Evolutionary conservation across 257 asterid species (phyloP), one percentile per base, ranked within the genome.

Genomic region (Ligustrum vulgare): DNA sequence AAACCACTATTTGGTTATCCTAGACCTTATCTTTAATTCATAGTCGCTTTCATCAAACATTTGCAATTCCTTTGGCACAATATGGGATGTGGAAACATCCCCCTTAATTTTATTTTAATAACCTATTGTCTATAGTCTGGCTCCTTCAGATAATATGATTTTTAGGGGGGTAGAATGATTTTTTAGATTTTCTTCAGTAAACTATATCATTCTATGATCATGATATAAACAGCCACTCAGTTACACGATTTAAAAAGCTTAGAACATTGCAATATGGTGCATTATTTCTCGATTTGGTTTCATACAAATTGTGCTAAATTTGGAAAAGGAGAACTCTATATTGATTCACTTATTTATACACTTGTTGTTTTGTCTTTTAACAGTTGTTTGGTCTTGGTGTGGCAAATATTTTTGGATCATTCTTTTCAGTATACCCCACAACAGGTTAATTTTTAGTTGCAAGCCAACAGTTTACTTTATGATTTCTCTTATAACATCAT

Each of bases 381-480:
- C 97, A 94, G 99, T 81, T 94, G 80, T 92, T 94, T 85, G 99
- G 99, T 80, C 98, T 95, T 80, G 99, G 99, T 8, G 91, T 95
- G 83, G 97, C 99, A 80, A 95, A 95, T 84, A 87, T 95, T 65
- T 86, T 80, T 68, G 99, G 99, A 77, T 93, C 99, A 71, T 95
- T 95, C 91, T 95, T 95, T 75, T 93, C 96, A 3, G 83, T 80
- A 80, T 95, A 95, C 84, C 99, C 99, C 34, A 87, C 98, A 73
- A 95, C 99, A 80, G 98, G 98, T 88, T 80, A 82, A 91, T 77
- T 80, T 79, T 79, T 70, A 73, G 49, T 77, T 73, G 73, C 77
- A 62, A 67, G 79, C 39, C 69, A 75, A 51, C 72, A 72, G 78
- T 60, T 71, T 36, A 69, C 66, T 39, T 36, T 45, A 10, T 64